Evolutionary conservation across 768 basidiomycete genomes (phyloP), one percentile per base, ranked within the genome.

Genomic region (Calocybe gangraenosa): DNA sequence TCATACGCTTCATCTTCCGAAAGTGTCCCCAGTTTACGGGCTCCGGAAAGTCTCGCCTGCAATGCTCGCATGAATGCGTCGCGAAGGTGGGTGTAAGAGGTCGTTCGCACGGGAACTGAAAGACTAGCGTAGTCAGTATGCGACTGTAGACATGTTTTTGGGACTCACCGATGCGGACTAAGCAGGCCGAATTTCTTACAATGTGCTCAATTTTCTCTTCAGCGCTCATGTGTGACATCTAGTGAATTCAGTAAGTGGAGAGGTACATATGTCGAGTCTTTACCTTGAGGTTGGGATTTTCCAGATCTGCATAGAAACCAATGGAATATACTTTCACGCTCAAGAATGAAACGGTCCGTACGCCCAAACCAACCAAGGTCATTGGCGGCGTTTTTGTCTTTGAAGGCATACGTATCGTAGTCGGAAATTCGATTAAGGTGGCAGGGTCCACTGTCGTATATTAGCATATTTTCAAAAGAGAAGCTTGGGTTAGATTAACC

Each of bases 291-390:
- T 70, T 73, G 0, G 82, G 78, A 49, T 82, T 78, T n/a, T 69
- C 56, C 35, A 92, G 65, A 60, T 95, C 91, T 5, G 89, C 86
- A 62, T 95, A 96, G 65, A 96, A 92, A 2, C 79, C 93, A 25
- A 91, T 81, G 9, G 86, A 87, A 65, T 96, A 96, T 13, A 95
- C 92, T 58, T 89, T 82, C 51, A 96, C 78, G 6, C 83, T 75
- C 31, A 95, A 71, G 65, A 96, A 92, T 11, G 91, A 92, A 22
- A 96, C 92, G 0, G 84, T 89, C 40, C 93, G 74, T 31, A 92
- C 90, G 18, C 93, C 93, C 1, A 91, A 68, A 5, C 93, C 93
- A 15, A 96, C 66, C 4, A 95, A 75, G 9, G 80, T 75, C 55
- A 89, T 77, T 1, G 75, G 65, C 7, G 86, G 79, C 5, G 79